Evolutionary conservation across 176 grass and related monocot species (phyloP).

Genomic region (Eleusine indica): DNA sequence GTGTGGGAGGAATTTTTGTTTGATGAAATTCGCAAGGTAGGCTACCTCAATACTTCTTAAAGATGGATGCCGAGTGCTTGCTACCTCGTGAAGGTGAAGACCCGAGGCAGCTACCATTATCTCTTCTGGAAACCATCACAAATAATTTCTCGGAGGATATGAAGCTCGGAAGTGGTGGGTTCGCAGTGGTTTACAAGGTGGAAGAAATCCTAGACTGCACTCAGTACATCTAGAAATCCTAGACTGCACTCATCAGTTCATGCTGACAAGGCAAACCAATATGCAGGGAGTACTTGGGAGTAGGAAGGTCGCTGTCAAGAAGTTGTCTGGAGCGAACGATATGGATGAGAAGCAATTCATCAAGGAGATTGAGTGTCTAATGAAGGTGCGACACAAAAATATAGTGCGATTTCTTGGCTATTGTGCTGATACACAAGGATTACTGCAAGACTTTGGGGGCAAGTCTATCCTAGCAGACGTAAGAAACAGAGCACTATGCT

Average conservation of each 20-base stretch:
- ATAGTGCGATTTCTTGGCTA: conserved; percentile 2
- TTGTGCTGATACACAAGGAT: neutral
- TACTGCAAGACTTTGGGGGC: neutral
- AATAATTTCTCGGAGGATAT: neutral
- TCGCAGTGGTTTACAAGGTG: neutral
- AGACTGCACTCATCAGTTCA: too few relatives aligned
- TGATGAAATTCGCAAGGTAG: too few relatives aligned
- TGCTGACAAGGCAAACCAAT: too few relatives aligned
- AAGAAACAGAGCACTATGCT: neutral
- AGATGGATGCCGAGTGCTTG: neutral
- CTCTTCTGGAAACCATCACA: neutral
- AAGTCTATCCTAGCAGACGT: neutral
- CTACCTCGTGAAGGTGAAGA: neutral
- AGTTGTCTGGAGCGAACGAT: neutral
- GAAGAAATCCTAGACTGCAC: neutral
- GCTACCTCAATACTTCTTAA: neutral
- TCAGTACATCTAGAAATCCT: too few relatives aligned
- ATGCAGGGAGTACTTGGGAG: too few relatives aligned
- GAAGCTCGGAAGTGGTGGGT: neutral
- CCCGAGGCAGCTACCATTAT: neutral
- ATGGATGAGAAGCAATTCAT: neutral
- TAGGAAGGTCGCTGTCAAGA: neutral
- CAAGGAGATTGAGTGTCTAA: neutral
- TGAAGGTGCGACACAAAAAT: conserved; percentile 11
- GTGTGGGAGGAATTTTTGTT: too few relatives aligned